Conservation (phyloP, 2,329 filamentous ascomycete genomes). For the Erysiphe neolycopersici region DNA sequence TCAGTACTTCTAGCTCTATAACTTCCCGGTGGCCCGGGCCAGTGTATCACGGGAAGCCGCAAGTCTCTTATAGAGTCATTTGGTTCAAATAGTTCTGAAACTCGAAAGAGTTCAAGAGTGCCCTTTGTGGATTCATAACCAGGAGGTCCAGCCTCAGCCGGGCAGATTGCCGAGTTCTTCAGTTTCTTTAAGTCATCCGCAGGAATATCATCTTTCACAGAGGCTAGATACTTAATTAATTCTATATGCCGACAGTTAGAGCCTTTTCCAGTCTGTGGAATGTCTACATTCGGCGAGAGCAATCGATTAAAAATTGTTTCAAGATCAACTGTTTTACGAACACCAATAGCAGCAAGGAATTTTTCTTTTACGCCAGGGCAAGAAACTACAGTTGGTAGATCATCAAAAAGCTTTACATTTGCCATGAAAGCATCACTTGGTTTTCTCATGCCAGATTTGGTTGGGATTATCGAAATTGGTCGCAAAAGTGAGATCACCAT, state of each 20-base stretch:
- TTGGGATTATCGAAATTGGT: constrained; percentile 54
- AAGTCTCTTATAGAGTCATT: constrained; percentile 42
- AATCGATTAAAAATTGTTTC: constrained; percentile 80
- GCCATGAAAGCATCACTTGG: constrained; percentile 77
- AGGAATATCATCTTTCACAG: constrained; percentile 74
- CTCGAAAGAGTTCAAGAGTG: constrained; percentile 32
- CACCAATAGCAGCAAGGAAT: constrained; percentile 56
- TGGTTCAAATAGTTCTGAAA: constrained; percentile 62
- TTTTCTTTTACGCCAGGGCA: constrained; percentile 73
- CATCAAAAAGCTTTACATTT: constrained; percentile 83
- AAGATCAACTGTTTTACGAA: constrained; percentile 84
- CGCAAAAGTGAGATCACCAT: constrained; percentile 38
- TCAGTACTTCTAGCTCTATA: constrained; percentile 41
- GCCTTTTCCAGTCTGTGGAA: constrained; percentile 18
- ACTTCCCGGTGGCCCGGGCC: constrained; percentile 39
- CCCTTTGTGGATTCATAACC: constrained; percentile 27
- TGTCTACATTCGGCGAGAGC: constrained; percentile 29
- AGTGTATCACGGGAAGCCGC: constrained; percentile 51
- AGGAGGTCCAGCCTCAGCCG: constrained; percentile 36
- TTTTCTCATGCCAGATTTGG: constrained; percentile 67
- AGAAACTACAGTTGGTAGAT: constrained; percentile 56
- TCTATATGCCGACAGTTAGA: constrained; percentile 72
- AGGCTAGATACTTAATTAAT: constrained; percentile 78
- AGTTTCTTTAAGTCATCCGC: constrained; percentile 54
- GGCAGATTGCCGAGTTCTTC: constrained; percentile 53